phyloP scores from a whole-genome alignment of 2,329 filamentous ascomycete species.

The Daldinia sp. region DNA sequence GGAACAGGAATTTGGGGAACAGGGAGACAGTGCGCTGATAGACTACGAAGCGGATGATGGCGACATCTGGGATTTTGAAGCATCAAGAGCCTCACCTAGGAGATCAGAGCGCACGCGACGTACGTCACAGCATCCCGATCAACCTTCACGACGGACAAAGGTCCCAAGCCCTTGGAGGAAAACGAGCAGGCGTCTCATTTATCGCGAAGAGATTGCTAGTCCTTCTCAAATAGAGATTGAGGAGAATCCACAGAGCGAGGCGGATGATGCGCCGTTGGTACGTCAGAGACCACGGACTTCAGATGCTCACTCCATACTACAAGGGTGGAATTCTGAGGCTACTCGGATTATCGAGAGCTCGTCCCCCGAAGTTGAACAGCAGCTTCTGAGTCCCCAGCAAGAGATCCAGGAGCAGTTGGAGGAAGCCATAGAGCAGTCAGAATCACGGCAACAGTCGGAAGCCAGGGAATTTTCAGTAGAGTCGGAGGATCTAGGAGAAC shows the following conservation, averaged over 20 bases:
- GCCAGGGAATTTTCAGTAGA: not conserved
- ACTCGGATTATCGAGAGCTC: slow-evolving; percentile 6
- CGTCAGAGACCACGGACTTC: slow-evolving; percentile 21
- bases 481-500: not conserved
- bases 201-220: slow-evolving; percentile 46
- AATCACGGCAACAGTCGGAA: slow-evolving; percentile 3
- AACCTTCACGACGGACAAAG: slow-evolving; percentile 44
- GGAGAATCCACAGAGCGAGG: slow-evolving; percentile 39
- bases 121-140: slow-evolving; percentile 26
- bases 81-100: slow-evolving; percentile 55
- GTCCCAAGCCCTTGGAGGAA: slow-evolving; percentile 54
- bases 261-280: slow-evolving; percentile 30
- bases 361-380: slow-evolving; percentile 6
- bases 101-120: slow-evolving; percentile 36
- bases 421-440: not conserved
- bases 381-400: not conserved
- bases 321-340: slow-evolving; percentile 10
- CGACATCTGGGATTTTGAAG: slow-evolving; percentile 66
- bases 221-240: slow-evolving; percentile 47
- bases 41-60: slow-evolving; percentile 23
- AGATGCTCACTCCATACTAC: slow-evolving; percentile 34
- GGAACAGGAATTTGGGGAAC: not conserved
- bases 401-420: slow-evolving; percentile 11
- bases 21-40: slow-evolving; percentile 27
- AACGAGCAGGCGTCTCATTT: slow-evolving; percentile 44